Base-by-base conservation (phyloP, 176 grass and related monocot species). In the Oryza glaberrima region DNA sequence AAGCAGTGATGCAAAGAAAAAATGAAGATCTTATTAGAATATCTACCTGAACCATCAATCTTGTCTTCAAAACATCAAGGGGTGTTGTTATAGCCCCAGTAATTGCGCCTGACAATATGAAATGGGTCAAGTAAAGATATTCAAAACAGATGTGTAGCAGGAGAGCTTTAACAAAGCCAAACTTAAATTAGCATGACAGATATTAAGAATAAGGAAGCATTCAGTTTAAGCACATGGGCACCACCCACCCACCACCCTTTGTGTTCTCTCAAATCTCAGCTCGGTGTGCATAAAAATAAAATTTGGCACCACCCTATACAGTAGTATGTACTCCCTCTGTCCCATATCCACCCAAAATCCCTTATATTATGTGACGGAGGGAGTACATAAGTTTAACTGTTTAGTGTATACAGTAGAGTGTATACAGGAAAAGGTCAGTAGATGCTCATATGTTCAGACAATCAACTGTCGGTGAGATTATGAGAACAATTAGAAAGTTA, bases 21-120 rank as follows among this genome's bases (percentile, higher is more conserved):
- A 14, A 23, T 7, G 36, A 22, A 89, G 19, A 81, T 54, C 67
- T 45, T 26, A 23, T 77, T 41, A 25, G 30, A 90, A 77, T 64
- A 41, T 82, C 61, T 26, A 97, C 94, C 92, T 97, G 90, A 92
- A 94, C 88, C 94, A 97, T 97, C 77, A 97, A 77, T 83, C 94
- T 92, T 26, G 94, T 97, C 81, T 97, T 97, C 88, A 97, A 69
- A 19, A 97, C 94, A 87, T 97, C 94, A 2, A 97, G 88, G 9
- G 92, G 92, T 19, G 94, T 97, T 71, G 94, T 97, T 78, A 97
- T 75, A 67, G 88, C 92, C 14, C 94, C 94, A 78, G 92, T 94
- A 77, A 97, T 75, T 67, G 90, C 94, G 79, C 94, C 94, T 97
- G 67, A 61, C 6, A 68, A 63, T 23, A 85, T 41, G 8, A 77